These are phyloP conservation scores for Mycena chlorophos DNA, from an alignment of 768 basidiomycete genomes.

Conservation along the genomic window DNA sequence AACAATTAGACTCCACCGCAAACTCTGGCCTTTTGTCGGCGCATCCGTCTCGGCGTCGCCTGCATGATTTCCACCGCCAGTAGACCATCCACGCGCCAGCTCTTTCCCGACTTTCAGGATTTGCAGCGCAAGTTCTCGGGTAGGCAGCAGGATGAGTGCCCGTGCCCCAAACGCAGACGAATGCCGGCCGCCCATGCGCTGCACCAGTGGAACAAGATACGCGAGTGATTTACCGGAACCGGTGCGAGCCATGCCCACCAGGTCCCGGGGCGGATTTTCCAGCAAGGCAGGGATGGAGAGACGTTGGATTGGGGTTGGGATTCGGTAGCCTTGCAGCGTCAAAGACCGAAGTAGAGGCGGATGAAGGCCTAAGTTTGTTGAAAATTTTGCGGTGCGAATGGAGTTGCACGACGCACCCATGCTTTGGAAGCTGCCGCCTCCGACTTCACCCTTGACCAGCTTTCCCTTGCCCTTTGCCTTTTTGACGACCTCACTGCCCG, in stretches of 20 bases:
- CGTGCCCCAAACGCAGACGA: conserved; percentile 78
- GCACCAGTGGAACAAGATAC: conserved; percentile 89
- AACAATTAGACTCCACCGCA: conserved; percentile 93
- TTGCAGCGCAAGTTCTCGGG: conserved; percentile 92
- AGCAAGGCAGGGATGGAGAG: conserved; percentile 85
- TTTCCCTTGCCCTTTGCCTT: conserved; percentile 74
- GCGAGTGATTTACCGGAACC: conserved; percentile 98
- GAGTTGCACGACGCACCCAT: conserved; percentile 63
- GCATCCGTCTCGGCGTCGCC: conserved; percentile 65
- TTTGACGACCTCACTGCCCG: conserved; percentile 75
- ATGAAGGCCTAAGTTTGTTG: conserved; percentile 60
- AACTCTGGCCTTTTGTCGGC: conserved; percentile 54
- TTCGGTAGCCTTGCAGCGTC: conserved; percentile 89
- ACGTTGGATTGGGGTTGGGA: conserved; percentile 95
- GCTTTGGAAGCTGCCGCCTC: conserved; percentile 94
- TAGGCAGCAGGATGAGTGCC: conserved; percentile 86
- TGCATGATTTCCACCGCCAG: conserved; percentile 63
- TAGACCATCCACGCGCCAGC: conserved; percentile 78
- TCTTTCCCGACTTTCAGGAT: conserved; percentile 94
- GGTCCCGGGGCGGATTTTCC: conserved; percentile 80
- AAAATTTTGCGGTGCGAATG: conserved; percentile 8
- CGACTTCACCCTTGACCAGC: conserved; percentile 72
- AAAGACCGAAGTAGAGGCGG: conserved; percentile 82
- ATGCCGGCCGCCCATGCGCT: conserved; percentile 81
- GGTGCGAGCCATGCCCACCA: conserved; percentile 98